phyloP scores from a whole-genome alignment of 495 filamentous ascomycete species.

The Astrothelium subdiscretum region DNA sequence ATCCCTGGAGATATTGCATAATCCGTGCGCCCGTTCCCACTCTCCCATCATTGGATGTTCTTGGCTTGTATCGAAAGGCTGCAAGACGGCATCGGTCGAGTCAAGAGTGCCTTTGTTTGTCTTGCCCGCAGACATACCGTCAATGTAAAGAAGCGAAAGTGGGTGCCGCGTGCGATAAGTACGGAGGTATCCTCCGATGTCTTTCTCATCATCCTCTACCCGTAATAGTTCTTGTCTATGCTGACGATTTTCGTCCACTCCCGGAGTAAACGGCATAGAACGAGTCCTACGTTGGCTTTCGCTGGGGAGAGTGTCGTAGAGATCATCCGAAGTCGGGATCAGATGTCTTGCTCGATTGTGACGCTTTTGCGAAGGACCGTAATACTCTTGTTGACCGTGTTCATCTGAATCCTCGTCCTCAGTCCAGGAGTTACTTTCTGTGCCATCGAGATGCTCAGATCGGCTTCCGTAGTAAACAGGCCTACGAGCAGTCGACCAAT shows the following conservation, averaged over 20 bases:
- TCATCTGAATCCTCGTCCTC: too few species aligned
- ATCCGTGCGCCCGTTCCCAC: conserved; percentile 30
- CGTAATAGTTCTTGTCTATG: background rate
- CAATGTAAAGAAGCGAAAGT: conserved; percentile 48
- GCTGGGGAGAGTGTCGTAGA: background rate
- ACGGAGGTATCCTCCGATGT: conserved; percentile 39
- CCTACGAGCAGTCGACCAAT: background rate
- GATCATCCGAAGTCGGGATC: too few species aligned
- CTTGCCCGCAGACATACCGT: conserved; percentile 51
- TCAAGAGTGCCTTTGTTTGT: conserved; percentile 48
- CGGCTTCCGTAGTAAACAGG: background rate
- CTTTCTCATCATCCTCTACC: background rate
- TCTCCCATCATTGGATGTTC: conserved; percentile 30
- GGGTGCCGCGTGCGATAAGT: conserved; percentile 38
- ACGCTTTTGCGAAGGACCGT: too few species aligned
- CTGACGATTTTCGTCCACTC: background rate
- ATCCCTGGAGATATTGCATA: conserved; percentile 38
- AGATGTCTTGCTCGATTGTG: too few species aligned
- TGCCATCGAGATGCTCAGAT: background rate
- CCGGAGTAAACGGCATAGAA: too few species aligned
- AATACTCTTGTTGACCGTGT: too few species aligned
- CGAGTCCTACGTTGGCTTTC: background rate
- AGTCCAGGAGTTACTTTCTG: too few species aligned
- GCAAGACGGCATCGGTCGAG: conserved; percentile 40
- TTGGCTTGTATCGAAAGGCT: conserved; percentile 26